Evolutionary conservation across 257 asterid species (phyloP).

Genomic region (Solanum dulcamara): DNA sequence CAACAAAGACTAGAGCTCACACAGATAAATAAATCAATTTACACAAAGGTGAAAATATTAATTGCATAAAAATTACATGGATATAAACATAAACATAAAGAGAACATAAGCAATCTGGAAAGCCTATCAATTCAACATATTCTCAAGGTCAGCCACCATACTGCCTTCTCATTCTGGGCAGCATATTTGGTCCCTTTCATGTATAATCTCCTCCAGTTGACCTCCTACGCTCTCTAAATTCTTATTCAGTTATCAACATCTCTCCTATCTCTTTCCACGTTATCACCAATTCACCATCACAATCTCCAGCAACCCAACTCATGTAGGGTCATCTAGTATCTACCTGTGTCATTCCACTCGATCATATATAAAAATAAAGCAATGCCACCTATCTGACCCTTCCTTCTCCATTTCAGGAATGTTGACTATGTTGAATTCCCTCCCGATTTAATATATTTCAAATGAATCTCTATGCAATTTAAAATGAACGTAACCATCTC

Average conservation of each 20-base stretch:
- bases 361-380: neutral
- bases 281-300: neutral
- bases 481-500: neutral
- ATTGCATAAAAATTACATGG: neutral
- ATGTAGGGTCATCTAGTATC: neutral
- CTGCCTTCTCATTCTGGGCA: neutral
- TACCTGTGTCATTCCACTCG: neutral
- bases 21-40: neutral
- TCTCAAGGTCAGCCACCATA: neutral
- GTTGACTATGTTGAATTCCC: neutral
- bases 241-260: neutral
- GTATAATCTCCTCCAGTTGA: neutral
- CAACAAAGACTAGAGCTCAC: neutral
- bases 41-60: neutral
- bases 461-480: neutral
- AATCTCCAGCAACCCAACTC: neutral
- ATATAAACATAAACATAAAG: neutral
- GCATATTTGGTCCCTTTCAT: neutral
- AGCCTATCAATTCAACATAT: neutral
- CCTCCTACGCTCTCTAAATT: neutral
- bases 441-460: neutral
- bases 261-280: neutral
- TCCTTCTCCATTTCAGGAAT: neutral
- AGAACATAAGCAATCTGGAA: neutral
- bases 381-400: neutral